Percentiles rank a stretch among this genome's conserved stretches.
Evolutionary conservation across 2,329 filamentous ascomycete genomes (phyloP).

Genomic region (Coniochaeta ligniaria): DNA sequence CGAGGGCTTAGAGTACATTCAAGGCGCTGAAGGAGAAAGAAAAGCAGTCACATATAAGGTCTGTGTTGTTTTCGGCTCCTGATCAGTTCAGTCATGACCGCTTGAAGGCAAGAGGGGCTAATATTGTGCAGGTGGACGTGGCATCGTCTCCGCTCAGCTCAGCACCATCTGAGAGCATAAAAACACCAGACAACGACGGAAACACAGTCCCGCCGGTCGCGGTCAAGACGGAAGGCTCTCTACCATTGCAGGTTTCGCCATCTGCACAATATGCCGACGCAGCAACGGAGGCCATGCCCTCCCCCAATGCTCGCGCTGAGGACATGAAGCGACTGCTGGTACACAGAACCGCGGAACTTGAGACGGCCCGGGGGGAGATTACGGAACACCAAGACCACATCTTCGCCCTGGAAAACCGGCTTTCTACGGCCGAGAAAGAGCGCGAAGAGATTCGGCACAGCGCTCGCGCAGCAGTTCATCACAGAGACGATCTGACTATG

Average conservation of each 20-base stretch:
- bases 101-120: not conserved
- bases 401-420: slow-evolving; percentile 4
- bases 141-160: not conserved
- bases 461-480: slow-evolving; percentile 1
- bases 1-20: not conserved
- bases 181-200: not conserved
- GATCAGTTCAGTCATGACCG: too few species aligned
- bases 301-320: not conserved
- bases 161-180: not conserved
- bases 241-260: not conserved
- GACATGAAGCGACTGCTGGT: not conserved
- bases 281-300: not conserved
- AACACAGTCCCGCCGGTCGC: not conserved
- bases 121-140: not conserved
- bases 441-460: not conserved
- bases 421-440: slow-evolving; percentile 1
- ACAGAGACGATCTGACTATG: not conserved
- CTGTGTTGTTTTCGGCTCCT: not conserved
- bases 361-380: not conserved
- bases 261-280: not conserved
- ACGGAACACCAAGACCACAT: not conserved
- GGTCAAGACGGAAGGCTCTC: not conserved
- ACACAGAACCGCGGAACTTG: not conserved
- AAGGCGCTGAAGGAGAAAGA: not conserved
- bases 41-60: not conserved